A percentile compares a stretch with the other conserved stretches of the same genome.
phyloP scores from a whole-genome alignment of 2,329 filamentous ascomycete genomes.

The Kalmusia sp. region DNA sequence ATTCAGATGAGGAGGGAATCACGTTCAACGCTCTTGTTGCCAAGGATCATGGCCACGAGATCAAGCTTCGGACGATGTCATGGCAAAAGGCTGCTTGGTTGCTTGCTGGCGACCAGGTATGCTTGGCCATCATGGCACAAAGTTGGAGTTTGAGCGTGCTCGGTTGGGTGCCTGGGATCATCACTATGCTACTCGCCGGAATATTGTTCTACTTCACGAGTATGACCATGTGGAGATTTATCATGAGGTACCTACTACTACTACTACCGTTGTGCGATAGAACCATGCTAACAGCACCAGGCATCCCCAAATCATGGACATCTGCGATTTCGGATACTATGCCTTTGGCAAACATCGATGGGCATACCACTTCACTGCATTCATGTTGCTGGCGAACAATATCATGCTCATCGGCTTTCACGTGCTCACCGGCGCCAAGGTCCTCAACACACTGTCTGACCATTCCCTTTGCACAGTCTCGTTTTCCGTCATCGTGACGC shows the following conservation, averaged over 20 bases:
- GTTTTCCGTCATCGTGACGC: constrained; percentile 75
- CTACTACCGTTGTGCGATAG: background rate
- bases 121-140: constrained; percentile 92
- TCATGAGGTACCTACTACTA: constrained; percentile 47
- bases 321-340: constrained; percentile 95
- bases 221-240: constrained; percentile 72
- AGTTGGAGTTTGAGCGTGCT: constrained; percentile 90
- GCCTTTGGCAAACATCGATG: constrained; percentile 85
- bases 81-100: constrained; percentile 76
- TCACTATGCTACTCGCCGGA: constrained; percentile 79
- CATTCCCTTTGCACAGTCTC: constrained; percentile 77
- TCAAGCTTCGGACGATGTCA: constrained; percentile 50
- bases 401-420: constrained; percentile 75
- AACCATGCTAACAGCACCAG: constrained; percentile 61
- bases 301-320: constrained; percentile 89
- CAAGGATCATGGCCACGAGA: constrained; percentile 56
- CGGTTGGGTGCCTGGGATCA: constrained; percentile 84
- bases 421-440: constrained; percentile 80
- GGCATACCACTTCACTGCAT: constrained; percentile 71
- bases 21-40: constrained; percentile 22
- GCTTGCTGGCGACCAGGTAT: constrained; percentile 95
- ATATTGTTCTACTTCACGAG: constrained; percentile 73
- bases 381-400: constrained; percentile 95
- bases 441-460: constrained; percentile 85
- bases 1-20: constrained; percentile 20